Evolutionary conservation across 768 basidiomycete species (phyloP).

Genomic region (Strobilomyces confusus): DNA sequence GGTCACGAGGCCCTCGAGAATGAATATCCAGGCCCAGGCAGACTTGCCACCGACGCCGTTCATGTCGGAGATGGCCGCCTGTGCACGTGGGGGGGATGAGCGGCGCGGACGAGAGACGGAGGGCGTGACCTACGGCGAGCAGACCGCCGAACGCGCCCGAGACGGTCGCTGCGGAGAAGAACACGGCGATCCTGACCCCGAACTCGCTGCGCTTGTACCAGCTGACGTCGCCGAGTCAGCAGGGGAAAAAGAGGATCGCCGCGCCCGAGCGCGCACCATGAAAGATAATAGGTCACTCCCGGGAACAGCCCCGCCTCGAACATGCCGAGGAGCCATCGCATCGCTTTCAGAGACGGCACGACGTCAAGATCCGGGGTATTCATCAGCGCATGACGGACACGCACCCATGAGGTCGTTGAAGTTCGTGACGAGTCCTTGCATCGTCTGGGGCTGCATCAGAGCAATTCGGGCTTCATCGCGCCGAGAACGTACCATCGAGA

Average conservation of each 20-base stretch:
- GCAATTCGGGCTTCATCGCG: background rate
- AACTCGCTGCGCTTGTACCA: slow-evolving; percentile 75
- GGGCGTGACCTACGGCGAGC: slow-evolving; percentile 47
- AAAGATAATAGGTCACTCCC: slow-evolving; percentile 67
- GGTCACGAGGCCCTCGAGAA: slow-evolving; percentile 65
- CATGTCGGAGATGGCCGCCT: slow-evolving; percentile 69
- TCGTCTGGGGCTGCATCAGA: slow-evolving; percentile 42
- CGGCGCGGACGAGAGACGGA: too few species aligned
- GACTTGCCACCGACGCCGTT: slow-evolving; percentile 64
- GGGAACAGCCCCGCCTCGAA: slow-evolving; percentile 52
- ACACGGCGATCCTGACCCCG: slow-evolving; percentile 59
- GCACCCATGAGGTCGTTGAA: slow-evolving; percentile 65
- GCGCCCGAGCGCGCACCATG: slow-evolving; percentile 46
- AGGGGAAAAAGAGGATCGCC: slow-evolving; percentile 23
- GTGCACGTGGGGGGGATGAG: background rate
- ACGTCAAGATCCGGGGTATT: background rate
- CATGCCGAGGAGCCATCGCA: slow-evolving; percentile 68
- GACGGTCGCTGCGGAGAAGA: slow-evolving; percentile 75
- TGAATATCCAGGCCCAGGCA: slow-evolving; percentile 73
- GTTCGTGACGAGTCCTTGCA: slow-evolving; percentile 68
- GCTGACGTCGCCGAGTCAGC: slow-evolving; percentile 24
- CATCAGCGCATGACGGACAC: slow-evolving; percentile 12
- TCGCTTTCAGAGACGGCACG: too few species aligned
- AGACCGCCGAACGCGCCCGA: slow-evolving; percentile 82
- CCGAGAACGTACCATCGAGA: slow-evolving; percentile 56